Conservation (phyloP, 306 rosid genomes). For the Senna tora region DNA sequence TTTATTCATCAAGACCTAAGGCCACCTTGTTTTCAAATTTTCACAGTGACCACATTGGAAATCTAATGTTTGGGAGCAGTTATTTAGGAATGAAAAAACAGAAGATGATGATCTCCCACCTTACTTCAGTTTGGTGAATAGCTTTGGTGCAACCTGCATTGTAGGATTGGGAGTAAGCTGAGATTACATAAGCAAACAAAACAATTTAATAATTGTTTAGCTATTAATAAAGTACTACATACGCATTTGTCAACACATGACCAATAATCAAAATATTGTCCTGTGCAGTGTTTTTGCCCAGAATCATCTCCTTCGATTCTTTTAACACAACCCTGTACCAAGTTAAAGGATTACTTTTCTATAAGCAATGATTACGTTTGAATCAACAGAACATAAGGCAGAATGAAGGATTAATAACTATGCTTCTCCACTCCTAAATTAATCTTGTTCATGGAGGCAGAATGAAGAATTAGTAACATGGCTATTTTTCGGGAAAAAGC, state of each 20-base stretch:
- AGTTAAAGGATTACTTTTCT: conserved; percentile 26
- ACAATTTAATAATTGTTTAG: not conserved
- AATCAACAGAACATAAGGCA: conserved; percentile 13
- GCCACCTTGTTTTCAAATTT: conserved; percentile 44
- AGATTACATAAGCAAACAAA: conserved; percentile 12
- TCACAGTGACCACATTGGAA: conserved; percentile 32
- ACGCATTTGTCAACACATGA: conserved; percentile 96
- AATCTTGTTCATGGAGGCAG: not conserved
- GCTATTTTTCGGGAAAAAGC: too few relatives aligned
- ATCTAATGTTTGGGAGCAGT: conserved; percentile 40
- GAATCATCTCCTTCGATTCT: conserved; percentile 80
- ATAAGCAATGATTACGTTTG: conserved; percentile 2
- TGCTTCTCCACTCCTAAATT: not conserved
- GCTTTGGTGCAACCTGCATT: conserved; percentile 87
- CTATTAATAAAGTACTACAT: conserved; percentile 43
- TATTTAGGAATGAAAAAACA: conserved; percentile 27
- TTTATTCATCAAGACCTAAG: conserved; percentile 52
- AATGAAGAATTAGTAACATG: not conserved
- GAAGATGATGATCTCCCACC: conserved; percentile 33
- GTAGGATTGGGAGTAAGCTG: conserved; percentile 21
- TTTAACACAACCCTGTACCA: conserved; percentile 78
- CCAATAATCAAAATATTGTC: conserved; percentile 97
- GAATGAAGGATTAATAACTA: conserved; percentile 1
- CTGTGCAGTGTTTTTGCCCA: conserved; percentile 96
- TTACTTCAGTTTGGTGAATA: conserved; percentile 70